Evolutionary conservation across 2,329 filamentous ascomycete genomes (phyloP).

Genomic region (Fusarium aywerte): DNA sequence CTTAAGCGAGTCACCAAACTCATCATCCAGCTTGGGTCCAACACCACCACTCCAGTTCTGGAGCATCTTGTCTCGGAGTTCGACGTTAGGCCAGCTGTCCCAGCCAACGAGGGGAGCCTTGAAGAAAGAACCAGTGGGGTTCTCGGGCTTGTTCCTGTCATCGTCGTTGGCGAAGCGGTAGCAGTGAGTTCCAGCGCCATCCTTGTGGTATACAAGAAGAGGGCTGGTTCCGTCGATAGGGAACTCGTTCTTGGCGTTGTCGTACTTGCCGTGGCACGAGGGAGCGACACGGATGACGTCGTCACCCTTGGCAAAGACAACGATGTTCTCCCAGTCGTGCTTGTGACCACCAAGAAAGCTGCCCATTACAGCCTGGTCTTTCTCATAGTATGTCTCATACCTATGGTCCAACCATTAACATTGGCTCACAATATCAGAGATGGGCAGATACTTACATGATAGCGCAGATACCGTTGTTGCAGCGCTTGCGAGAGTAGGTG

Average conservation of each 20-base stretch:
- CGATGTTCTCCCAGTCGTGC: slow-evolving; percentile 56
- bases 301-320: slow-evolving; percentile 49
- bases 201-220: slow-evolving; percentile 48
- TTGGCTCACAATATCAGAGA: rapidly evolving
- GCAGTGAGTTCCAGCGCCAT: slow-evolving; percentile 45
- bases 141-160: slow-evolving; percentile 43
- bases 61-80: slow-evolving; percentile 43
- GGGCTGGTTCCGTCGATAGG: slow-evolving; percentile 36
- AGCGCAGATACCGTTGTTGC: slow-evolving; percentile 51
- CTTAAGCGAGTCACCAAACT: slow-evolving; percentile 41
- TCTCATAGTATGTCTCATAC: slow-evolving; percentile 56
- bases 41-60: slow-evolving; percentile 45
- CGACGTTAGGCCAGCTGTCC: slow-evolving; percentile 45
- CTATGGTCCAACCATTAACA: background rate
- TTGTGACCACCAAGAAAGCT: slow-evolving; percentile 51
- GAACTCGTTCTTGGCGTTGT: slow-evolving; percentile 39
- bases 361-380: slow-evolving; percentile 54
- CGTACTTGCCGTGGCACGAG: slow-evolving; percentile 46
- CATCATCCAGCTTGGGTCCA: slow-evolving; percentile 46
- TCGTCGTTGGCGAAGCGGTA: slow-evolving; percentile 48
- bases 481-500: slow-evolving; percentile 48
- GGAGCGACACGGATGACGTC: slow-evolving; percentile 45
- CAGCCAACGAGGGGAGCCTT: slow-evolving; percentile 45
- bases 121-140: slow-evolving; percentile 43
- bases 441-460: slow-evolving; percentile 42